These are phyloP conservation scores for Colletotrichum nymphaeae DNA, from an alignment of 2,329 filamentous ascomycete species.

Conservation along the genomic window DNA sequence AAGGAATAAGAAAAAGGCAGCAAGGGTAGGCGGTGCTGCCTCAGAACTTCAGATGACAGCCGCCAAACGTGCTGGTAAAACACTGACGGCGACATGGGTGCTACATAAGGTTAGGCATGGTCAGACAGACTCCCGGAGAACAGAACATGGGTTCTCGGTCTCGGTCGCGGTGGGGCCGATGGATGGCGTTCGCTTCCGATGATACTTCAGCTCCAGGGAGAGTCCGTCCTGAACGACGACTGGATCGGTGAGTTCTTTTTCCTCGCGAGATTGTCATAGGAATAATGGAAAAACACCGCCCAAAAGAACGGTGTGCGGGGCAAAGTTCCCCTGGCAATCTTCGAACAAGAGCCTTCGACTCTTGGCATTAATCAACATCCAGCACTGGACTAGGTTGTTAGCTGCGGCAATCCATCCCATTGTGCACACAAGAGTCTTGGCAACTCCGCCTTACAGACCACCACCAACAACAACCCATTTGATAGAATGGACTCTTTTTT, in stretches of 20 bases:
- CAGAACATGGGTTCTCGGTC: not conserved
- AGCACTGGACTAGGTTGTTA: conserved; percentile 27
- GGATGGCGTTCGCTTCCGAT: not conserved
- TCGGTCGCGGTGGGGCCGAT: conserved; percentile 24
- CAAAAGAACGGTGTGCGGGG: conserved; percentile 4
- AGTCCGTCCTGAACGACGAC: not conserved
- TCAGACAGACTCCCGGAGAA: not conserved
- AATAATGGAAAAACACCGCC: not conserved
- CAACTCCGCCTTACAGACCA: conserved; percentile 28
- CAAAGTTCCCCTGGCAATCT: conserved; percentile 9
- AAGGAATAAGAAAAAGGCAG: not conserved
- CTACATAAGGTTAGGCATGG: conserved; percentile 4
- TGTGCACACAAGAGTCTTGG: conserved; percentile 24
- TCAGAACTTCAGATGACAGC: conserved; percentile 22
- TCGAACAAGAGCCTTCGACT: not conserved
- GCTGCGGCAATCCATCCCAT: conserved; percentile 27
- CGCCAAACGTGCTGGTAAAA: not conserved
- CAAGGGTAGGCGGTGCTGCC: not conserved
- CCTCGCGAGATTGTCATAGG: not conserved
- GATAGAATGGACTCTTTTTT: not conserved
- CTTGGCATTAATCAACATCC: conserved; percentile 32
- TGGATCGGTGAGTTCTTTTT: not conserved
- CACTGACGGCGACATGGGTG: not conserved
- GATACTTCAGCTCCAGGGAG: not conserved
- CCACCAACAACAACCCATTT: not conserved